These are phyloP conservation scores for Alternaria postmessia DNA, from an alignment of 2,329 filamentous ascomycete genomes.

Conservation along the genomic window DNA sequence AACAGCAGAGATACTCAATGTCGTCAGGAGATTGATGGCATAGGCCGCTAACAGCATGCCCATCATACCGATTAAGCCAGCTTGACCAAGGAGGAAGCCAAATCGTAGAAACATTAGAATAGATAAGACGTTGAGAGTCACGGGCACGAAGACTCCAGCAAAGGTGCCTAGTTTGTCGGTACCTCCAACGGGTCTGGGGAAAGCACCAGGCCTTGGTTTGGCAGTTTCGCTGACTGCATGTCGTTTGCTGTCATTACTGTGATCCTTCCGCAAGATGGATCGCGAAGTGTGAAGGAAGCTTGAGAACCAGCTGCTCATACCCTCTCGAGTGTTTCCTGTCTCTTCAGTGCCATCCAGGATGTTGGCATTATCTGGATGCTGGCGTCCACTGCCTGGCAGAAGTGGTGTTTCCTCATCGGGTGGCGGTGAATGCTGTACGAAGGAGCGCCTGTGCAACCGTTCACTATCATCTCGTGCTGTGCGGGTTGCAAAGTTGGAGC, in stretches of 20 bases:
- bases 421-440: conserved; percentile 36
- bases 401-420: conserved; percentile 47
- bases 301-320: conserved; percentile 37
- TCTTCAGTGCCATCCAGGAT: conserved; percentile 1
- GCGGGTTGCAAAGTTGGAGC: conserved; percentile 56
- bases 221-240: conserved; percentile 34
- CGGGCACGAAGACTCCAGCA: conserved; percentile 76
- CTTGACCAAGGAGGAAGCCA: conserved; percentile 81
- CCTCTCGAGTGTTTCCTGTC: conserved; percentile 17
- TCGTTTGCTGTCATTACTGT: conserved; percentile 26
- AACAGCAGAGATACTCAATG: conserved; percentile 85
- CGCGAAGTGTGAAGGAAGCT: conserved; percentile 25
- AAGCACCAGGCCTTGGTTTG: conserved; percentile 47
- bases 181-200: conserved; percentile 52
- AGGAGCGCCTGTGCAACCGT: conserved; percentile 54
- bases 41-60: conserved; percentile 81
- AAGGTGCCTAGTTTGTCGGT: conserved; percentile 75
- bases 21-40: conserved; percentile 81
- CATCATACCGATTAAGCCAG: conserved; percentile 80
- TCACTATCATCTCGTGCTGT: conserved; percentile 56
- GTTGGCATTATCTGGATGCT: conserved; percentile 30
- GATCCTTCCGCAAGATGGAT: conserved; percentile 15
- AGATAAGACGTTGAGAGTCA: conserved; percentile 86
- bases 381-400: conserved; percentile 20
- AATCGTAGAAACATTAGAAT: conserved; percentile 94